These are phyloP conservation scores for Phytophthora brassicae DNA, from an alignment of 352 stramenopile species.

Conservation along the genomic window DNA sequence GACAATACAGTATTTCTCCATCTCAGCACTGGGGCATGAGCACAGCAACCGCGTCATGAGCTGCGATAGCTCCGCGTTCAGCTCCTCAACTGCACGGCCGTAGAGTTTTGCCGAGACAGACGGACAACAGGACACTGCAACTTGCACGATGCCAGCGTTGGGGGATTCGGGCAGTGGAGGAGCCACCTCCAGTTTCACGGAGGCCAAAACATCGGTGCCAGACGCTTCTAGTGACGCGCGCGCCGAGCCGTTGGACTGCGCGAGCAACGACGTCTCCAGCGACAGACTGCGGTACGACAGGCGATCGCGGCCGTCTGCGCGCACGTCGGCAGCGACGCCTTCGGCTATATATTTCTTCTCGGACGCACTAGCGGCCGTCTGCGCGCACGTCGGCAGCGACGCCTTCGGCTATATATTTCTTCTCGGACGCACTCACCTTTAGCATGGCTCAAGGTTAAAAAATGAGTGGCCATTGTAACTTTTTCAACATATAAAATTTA, in stretches of 20 bases:
- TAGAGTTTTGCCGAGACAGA: slow-evolving; percentile 77
- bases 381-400: slow-evolving; percentile 72
- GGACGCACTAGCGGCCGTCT: slow-evolving; percentile 64
- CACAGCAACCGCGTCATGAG: slow-evolving; percentile 71
- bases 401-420: slow-evolving; percentile 70
- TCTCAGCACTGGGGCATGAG: slow-evolving; percentile 49
- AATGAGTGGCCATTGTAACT: slow-evolving; percentile 6
- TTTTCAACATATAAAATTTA: background rate
- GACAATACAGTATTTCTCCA: slow-evolving; percentile 68
- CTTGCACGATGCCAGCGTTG: slow-evolving; percentile 51
- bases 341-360: slow-evolving; percentile 77
- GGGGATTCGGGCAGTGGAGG: slow-evolving; percentile 47
- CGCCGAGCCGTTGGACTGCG: slow-evolving; percentile 79
- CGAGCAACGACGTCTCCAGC: slow-evolving; percentile 70
- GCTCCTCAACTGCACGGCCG: slow-evolving; percentile 66
- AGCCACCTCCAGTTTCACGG: slow-evolving; percentile 77
- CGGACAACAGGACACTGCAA: slow-evolving; percentile 63
- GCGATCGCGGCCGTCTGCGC: slow-evolving; percentile 63
- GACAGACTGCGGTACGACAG: slow-evolving; percentile 63
- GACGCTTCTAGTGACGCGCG: slow-evolving; percentile 64
- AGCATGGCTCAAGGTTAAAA: slow-evolving; percentile 40
- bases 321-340: slow-evolving; percentile 70
- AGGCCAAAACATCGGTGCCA: slow-evolving; percentile 75
- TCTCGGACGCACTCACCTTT: slow-evolving; percentile 77
- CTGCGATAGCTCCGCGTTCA: slow-evolving; percentile 81